Evolutionary conservation across 1,139 yeast species (phyloP).

Genomic region (Diutina neorugosa): DNA sequence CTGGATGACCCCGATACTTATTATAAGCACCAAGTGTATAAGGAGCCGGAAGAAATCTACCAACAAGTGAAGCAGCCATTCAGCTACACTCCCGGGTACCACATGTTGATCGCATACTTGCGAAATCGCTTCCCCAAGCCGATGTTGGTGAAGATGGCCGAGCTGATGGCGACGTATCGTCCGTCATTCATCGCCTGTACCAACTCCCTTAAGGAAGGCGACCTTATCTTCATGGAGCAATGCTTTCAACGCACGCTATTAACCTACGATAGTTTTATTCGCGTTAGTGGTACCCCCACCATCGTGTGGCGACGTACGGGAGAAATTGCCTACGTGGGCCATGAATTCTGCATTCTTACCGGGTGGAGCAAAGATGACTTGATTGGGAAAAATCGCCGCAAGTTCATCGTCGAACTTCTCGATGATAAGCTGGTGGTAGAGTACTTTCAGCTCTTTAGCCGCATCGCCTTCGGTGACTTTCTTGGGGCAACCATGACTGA

Average conservation of each 20-base stretch:
- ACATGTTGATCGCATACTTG: constrained; percentile 64
- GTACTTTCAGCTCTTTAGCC: constrained; percentile 74
- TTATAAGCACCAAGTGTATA: constrained; percentile 21
- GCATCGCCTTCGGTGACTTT: constrained; percentile 85
- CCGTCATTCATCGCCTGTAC: constrained; percentile 92
- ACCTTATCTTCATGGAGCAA: constrained; percentile 89
- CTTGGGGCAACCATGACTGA: constrained; percentile 84
- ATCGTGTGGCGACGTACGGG: constrained; percentile 94
- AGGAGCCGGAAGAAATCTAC: constrained; percentile 74
- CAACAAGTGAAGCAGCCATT: constrained; percentile 64
- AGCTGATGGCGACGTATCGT: constrained; percentile 78
- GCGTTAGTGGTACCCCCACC: constrained; percentile 86
- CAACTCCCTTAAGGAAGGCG: constrained; percentile 78
- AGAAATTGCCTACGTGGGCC: constrained; percentile 87
- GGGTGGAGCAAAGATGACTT: constrained; percentile 78
- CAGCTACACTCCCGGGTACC: constrained; percentile 85
- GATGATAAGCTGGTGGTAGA: constrained; percentile 82
- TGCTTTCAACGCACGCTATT: constrained; percentile 85
- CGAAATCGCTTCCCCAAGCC: constrained; percentile 56
- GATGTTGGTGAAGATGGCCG: constrained; percentile 73
- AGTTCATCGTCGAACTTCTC: constrained; percentile 79
- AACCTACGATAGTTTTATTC: constrained; percentile 78
- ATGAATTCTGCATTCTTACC: constrained; percentile 79
- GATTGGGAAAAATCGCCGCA: constrained; percentile 33
- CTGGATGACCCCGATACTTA: constrained; percentile 19